Evolutionary conservation across 192 early-diverging fungal species (phyloP), one percentile per base, ranked within the genome.

Genomic region (Coemansia sp.): DNA sequence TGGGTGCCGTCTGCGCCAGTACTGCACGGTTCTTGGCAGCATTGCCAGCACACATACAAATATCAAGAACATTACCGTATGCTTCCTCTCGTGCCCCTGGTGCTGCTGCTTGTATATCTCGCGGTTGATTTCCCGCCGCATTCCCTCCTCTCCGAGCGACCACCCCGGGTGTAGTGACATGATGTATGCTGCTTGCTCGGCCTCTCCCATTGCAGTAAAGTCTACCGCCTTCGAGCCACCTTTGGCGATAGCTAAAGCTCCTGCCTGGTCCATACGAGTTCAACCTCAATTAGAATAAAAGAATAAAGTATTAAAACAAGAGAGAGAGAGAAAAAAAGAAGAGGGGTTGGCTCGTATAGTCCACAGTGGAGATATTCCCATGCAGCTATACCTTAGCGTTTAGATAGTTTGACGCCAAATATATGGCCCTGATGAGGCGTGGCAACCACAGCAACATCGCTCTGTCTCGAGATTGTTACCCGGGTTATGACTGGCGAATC

Each of bases 11-110:
- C 53, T 43, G 37, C 74, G 67, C 74, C 74, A 77, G 34, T 48
- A 58, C 16, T 30, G 53, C 39, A 77, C 74, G 0, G 64, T 66
- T 4, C 40, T 30, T 0, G 74, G 74, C n/a, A 77, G 49, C 74
- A 66, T 58, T 4, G 67, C 68, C 41, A 77, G 32, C 0, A 60
- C 74, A 11, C 43, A 53, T 15, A 66, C 34, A 40, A 70, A 59
- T 51, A 77, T 70, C 48, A 77, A 34, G n/a, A 70, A 69, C 74
- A 77, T 77, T 2, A 20, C 30, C 36, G 51, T 12, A 36, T 77
- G 74, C 56, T 66, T 64, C 11, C 52, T 47, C 48, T 70, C 74
- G 39, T 70, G 74, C 0, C 63, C 67, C 9, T 45, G 32, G 56
- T 69, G 73, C 56, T 69, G 46, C 11, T 37, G 20, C 16, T 69